phyloP scores from a whole-genome alignment of 2,329 filamentous ascomycete genomes.

The Xylariales sp. region DNA sequence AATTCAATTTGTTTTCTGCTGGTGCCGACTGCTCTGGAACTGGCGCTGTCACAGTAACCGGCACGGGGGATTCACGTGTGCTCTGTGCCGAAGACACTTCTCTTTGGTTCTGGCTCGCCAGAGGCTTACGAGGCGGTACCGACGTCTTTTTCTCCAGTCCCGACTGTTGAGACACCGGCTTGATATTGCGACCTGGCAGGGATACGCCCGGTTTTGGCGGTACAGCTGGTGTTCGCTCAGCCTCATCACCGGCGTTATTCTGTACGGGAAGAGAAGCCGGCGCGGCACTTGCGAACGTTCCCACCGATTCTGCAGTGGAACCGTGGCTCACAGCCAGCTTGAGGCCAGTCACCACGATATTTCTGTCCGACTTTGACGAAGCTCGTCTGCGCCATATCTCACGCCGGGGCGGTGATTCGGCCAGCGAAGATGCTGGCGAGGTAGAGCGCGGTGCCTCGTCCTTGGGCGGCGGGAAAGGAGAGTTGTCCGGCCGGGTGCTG shows the following conservation, averaged over 20 bases:
- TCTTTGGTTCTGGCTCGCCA: too few relatives aligned
- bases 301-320: conserved; percentile 36
- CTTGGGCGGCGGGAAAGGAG: conserved; percentile 5
- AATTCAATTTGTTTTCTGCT: too few relatives aligned
- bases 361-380: conserved; percentile 43
- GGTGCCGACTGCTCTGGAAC: too few relatives aligned
- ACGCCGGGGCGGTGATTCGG: conserved; percentile 20
- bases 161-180: not conserved
- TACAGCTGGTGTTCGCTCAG: too few relatives aligned
- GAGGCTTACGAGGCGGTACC: too few relatives aligned
- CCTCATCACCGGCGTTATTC: not conserved
- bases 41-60: too few relatives aligned
- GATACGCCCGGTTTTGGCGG: not conserved
- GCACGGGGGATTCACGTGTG: too few relatives aligned
- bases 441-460: conserved; percentile 8
- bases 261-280: not conserved
- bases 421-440: conserved; percentile 14
- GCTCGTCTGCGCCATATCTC: conserved; percentile 46
- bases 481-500: conserved; percentile 10
- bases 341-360: conserved; percentile 42
- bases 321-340: conserved; percentile 45
- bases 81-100: too few relatives aligned
- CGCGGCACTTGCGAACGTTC: conserved; percentile 9
- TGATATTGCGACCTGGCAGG: conserved; percentile 9
- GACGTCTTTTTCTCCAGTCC: not conserved